These are phyloP conservation scores for Areca catechu DNA, from an alignment of 176 grass and related monocot species.

Conservation along the genomic window DNA sequence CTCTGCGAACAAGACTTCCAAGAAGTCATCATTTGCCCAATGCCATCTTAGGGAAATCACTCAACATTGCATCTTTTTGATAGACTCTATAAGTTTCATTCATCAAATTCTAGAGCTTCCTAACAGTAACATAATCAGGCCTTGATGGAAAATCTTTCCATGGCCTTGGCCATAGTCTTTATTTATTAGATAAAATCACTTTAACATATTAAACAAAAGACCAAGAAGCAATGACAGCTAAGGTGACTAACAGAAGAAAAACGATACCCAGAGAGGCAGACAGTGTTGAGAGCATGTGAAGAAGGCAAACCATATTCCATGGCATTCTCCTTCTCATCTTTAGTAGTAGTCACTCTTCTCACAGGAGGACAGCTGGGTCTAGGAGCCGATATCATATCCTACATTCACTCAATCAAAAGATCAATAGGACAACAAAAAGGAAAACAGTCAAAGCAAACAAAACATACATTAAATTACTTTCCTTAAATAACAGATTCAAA, in stretches of 20 bases:
- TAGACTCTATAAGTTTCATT: no score
- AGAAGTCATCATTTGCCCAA: no score
- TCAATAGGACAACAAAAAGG: no score
- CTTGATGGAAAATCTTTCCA: no score
- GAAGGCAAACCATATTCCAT: constrained; percentile 97
- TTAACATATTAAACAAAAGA: neutral
- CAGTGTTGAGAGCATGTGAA: constrained; percentile 80
- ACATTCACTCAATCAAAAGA: neutral
- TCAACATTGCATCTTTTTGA: no score
- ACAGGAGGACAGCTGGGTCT: constrained; percentile 88
- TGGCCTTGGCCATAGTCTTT: no score
- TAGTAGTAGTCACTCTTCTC: constrained; percentile 68
- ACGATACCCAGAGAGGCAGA: constrained; percentile 79
- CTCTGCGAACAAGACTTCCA: no score
- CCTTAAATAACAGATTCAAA: neutral
- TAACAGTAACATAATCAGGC: no score
- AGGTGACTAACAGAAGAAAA: constrained; percentile 3
- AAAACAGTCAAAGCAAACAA: neutral
- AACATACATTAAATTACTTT: neutral
- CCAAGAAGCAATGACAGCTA: no score
- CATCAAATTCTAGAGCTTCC: no score
- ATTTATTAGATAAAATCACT: neutral
- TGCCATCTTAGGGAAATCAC: no score
- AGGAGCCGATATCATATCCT: constrained; percentile 85
- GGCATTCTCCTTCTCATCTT: constrained; percentile 91